Base-by-base conservation (phyloP, 352 stramenopile species). In the Phytophthora chlamydospora region DNA sequence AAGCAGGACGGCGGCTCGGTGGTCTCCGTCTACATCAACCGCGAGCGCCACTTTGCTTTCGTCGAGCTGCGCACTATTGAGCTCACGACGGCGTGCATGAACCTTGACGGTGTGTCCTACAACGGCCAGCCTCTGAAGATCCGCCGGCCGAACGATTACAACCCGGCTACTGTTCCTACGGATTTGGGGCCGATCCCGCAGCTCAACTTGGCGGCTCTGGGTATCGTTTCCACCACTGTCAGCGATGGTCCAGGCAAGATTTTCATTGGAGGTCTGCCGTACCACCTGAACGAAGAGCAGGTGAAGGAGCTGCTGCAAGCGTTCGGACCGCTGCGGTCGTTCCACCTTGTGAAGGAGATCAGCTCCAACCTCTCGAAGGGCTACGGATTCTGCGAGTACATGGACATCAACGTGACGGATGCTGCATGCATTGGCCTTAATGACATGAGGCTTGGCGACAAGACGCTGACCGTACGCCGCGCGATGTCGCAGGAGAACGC, bases 381-480 rank as follows among this genome's bases (percentile, higher is more conserved):
- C 54, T 99, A 99, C 75, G 97, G 89, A 27, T 99, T 99, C 76
- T 98, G 97, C 39, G 96, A 99, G 72, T 99, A 98, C 78, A 72
- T 92, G 44, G 95, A 99, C 70, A 72, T 85, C 19, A 83, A 59
- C 31, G 81, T 98, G 19, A 99, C 96, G 13, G 85, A 97, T 49
- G 81, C 93, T 10, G 97, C 96, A 7, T 96, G 95, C 33, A 74
- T 97, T 19, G 97, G 96, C 9, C 75, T 99, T 19, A 98, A 99
- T 71, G 96, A 97, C 41, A 98, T 99, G 93, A 71, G 84, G 53
- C 72, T 98, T 45, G 88, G 90, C 39, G 93, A 97, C 59, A 96
- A 96, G 69, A 97, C 80, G 12, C 73, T 98, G 16, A 97, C 89
- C 7, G 91, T 98, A 24, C 79, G 90, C 33, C 81, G 80, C 34